A percentile compares a stretch with the other conserved stretches of the same genome.
These are phyloP conservation scores for Boechera stricta DNA, from an alignment of 345 rosid genomes.

Conservation along the genomic window DNA sequence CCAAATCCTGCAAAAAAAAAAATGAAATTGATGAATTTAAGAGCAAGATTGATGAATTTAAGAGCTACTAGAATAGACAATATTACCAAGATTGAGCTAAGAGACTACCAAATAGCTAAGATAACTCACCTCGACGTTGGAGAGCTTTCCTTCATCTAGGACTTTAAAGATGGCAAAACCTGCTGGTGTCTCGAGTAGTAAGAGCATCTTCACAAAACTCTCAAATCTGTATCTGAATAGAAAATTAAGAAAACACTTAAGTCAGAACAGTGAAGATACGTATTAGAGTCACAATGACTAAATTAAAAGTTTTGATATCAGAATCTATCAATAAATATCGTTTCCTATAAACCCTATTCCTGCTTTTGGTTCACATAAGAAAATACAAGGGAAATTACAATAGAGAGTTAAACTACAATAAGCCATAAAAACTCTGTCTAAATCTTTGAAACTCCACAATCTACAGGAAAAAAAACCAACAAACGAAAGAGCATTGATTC, in stretches of 20 bases:
- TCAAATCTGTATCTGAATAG: slow-evolving; percentile 1
- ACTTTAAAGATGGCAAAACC: slow-evolving; percentile 78
- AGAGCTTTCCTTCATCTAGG: slow-evolving; percentile 67
- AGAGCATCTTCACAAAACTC: slow-evolving; percentile 31
- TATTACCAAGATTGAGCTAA: neutral
- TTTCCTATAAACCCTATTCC: neutral
- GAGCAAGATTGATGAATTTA: neutral
- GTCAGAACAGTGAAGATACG: neutral
- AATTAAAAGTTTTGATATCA: slow-evolving; percentile 9
- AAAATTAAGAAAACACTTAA: neutral
- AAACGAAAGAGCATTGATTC: neutral
- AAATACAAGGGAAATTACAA: neutral
- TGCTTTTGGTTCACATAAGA: neutral
- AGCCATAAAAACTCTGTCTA: neutral
- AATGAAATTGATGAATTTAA: neutral
- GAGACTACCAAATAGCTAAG: neutral
- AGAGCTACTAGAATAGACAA: neutral
- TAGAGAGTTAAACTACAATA: neutral
- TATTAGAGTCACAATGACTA: neutral
- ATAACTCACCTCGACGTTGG: slow-evolving; percentile 67
- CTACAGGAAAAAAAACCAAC: neutral
- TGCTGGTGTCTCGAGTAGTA: slow-evolving; percentile 40
- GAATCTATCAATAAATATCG: neutral
- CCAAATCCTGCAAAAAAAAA: slow-evolving; percentile 55
- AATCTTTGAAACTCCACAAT: neutral